phyloP scores from a whole-genome alignment of 257 asterid species.

The Solanum lignicaule region DNA sequence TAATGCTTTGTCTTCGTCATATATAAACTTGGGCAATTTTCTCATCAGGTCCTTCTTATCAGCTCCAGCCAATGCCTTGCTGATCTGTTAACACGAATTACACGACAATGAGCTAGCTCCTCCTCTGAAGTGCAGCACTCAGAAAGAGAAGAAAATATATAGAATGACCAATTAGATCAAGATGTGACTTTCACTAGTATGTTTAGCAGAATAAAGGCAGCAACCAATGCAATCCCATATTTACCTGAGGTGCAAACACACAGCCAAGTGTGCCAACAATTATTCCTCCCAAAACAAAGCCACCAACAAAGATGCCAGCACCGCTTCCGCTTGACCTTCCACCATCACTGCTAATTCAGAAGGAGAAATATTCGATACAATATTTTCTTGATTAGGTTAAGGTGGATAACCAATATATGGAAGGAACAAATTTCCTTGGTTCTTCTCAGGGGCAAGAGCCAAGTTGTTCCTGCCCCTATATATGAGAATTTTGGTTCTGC shows the following conservation, averaged over 20 bases:
- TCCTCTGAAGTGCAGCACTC: background rate
- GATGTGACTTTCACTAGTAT: background rate
- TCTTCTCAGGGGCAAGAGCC: background rate
- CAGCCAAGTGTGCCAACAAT: constrained; percentile 70
- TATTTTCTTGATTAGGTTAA: background rate
- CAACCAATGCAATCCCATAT: background rate
- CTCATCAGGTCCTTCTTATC: constrained; percentile 78
- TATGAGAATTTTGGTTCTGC: background rate
- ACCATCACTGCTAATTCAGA: constrained; percentile 41
- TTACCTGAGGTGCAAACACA: constrained; percentile 81
- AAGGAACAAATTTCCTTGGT: background rate
- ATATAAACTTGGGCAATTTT: constrained; percentile 75
- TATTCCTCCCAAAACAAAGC: constrained; percentile 77
- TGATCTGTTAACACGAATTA: constrained; percentile 35
- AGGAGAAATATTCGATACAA: background rate
- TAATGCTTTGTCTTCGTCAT: constrained; percentile 76
- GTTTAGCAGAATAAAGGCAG: background rate
- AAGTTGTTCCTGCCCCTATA: background rate
- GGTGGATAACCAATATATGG: background rate
- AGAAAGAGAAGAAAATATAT: background rate
- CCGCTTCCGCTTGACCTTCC: constrained; percentile 30
- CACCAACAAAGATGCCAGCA: constrained; percentile 51
- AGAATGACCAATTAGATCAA: background rate
- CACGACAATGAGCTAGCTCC: background rate
- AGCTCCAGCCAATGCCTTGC: constrained; percentile 51